Conservation (phyloP, 192 early-diverging fungal genomes). For the Gaertneriomyces sp. region DNA sequence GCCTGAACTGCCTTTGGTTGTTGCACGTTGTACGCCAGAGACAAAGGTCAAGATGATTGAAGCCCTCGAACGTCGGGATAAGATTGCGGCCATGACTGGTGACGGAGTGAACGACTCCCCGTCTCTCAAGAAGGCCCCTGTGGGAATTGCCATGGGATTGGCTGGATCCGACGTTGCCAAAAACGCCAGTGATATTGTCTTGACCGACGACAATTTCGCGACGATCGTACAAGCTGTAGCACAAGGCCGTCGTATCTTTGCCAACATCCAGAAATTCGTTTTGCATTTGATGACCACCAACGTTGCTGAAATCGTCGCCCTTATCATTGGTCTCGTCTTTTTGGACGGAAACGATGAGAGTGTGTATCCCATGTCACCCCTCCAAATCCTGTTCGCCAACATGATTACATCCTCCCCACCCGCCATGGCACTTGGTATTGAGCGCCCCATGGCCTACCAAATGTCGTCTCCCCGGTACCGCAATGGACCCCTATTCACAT, state of each 20-base stretch:
- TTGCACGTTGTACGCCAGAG: constrained; percentile 45
- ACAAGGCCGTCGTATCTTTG: constrained; percentile 80
- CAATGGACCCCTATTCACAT: constrained; percentile 63
- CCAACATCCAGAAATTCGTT: constrained; percentile 49
- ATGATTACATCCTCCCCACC: constrained; percentile 76
- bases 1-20: constrained; percentile 37
- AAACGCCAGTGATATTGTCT: constrained; percentile 90
- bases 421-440: constrained; percentile 75
- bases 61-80: constrained; percentile 37
- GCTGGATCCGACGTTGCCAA: constrained; percentile 94
- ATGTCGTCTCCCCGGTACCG: constrained; percentile 59
- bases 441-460: constrained; percentile 66
- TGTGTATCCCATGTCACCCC: constrained; percentile 73
- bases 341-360: constrained; percentile 53
- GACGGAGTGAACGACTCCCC: constrained; percentile 86
- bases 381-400: constrained; percentile 79
- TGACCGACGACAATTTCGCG: constrained; percentile 90
- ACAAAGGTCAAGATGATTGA: constrained; percentile 39
- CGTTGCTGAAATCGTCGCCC: constrained; percentile 68
- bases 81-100: constrained; percentile 78
- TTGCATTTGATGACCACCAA: constrained; percentile 63
- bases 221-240: constrained; percentile 81
- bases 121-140: constrained; percentile 78
- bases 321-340: constrained; percentile 72
- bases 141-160: constrained; percentile 88